phyloP scores from a whole-genome alignment of 2,329 filamentous ascomycete genomes.

The Claviceps quebecensis region DNA sequence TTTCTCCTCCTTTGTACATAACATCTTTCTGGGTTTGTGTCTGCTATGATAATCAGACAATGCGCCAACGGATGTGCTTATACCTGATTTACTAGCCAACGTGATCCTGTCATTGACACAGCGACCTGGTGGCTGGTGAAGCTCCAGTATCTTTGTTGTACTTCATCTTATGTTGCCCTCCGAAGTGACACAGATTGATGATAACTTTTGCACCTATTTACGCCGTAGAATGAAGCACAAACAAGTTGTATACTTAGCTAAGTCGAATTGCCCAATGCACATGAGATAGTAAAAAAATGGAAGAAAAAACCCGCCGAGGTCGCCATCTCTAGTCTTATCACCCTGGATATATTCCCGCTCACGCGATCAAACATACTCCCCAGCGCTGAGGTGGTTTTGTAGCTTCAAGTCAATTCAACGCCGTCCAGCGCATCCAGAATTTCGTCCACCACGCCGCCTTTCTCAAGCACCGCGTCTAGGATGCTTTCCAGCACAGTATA shows the following conservation, averaged over 20 bases:
- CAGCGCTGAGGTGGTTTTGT: neutral
- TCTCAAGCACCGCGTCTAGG: conserved; percentile 61
- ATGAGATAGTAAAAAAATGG: neutral
- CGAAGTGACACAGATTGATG: neutral
- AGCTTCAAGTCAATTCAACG: conserved; percentile 48
- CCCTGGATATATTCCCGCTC: neutral
- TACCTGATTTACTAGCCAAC: neutral
- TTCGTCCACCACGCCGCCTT: conserved; percentile 72
- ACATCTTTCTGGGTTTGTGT: neutral
- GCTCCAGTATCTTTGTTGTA: neutral
- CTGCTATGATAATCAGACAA: neutral
- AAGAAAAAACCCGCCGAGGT: neutral
- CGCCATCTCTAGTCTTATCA: neutral
- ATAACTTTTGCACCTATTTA: neutral
- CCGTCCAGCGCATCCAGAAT: conserved; percentile 68
- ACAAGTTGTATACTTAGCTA: neutral
- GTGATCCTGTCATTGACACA: neutral
- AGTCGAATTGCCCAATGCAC: neutral
- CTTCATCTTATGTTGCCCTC: neutral
- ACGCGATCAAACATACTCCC: neutral
- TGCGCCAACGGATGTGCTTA: neutral
- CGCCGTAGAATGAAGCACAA: neutral
- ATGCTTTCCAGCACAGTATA: conserved; percentile 58
- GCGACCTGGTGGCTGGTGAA: neutral
- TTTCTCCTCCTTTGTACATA: neutral